Evolutionary conservation across 2,329 filamentous ascomycete genomes (phyloP), one percentile per base, ranked within the genome.

Genomic region (Aspergillus uvarum): DNA sequence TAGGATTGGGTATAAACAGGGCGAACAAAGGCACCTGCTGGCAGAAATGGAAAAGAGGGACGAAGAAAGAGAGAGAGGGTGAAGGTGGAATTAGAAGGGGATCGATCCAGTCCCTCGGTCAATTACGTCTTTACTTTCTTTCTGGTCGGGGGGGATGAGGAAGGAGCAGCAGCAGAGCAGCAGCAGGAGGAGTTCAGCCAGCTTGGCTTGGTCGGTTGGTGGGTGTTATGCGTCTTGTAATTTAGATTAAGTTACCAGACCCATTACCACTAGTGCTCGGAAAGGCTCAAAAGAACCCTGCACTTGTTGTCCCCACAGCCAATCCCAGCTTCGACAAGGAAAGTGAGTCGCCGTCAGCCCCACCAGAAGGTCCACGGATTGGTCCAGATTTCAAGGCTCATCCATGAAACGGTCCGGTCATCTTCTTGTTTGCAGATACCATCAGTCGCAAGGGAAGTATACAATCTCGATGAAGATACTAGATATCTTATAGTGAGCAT

Each of bases 261-360:
- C 12, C 24, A 31, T 8, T 50, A 26, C 48, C 47, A 29, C 29
- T 50, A 50, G 14, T 24, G 48, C 22, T 24, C 22, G 22, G 22
- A 44, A 50, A 29, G 48, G 29, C 31, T 29, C 19, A 29, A 21
- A 7, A 49, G 53, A 47, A 55, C 53, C 53, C 53, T 55, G 53
- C 53, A 55, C 44, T 31, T 48, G 26, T 26, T 5, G 19, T n/a
- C 11, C 14, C 4, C 21, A 1, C 5, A 21, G 2, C 53, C 53
- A 55, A 55, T 55, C 16, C 0, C 48, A 29, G 48, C 24, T 14
- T 7, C 14, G n/a, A 29, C 26, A 29, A 7, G 26, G 8, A 29
- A 24, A 49, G 21, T 49, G 3, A 26, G 47, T 49, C n/a, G 8
- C 42, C 44, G 26, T 1, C 26, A 22, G 26, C 24, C 42, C 53